Base-by-base conservation (phyloP, 805 yeast genomes). In the Candida sithepensis region DNA sequence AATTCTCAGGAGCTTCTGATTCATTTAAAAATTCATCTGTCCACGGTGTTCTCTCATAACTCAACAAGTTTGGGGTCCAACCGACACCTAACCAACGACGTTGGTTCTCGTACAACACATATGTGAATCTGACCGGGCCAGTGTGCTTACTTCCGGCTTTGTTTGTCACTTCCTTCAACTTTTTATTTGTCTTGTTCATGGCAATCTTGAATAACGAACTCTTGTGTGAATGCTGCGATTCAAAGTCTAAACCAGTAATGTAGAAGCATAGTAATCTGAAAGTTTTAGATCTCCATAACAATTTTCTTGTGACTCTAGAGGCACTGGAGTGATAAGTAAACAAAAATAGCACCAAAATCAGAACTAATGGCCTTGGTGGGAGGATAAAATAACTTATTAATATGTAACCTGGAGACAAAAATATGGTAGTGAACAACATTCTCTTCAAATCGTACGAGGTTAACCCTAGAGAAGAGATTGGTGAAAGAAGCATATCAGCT, bases 21-120 rank as follows among this genome's bases (percentile, higher is more conserved):
- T 90, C 96, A 65, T 91, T 92, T 52, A 90, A 72, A 61, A 90
- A 91, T 65, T 91, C 97, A 64, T 92, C 99, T 0, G 98, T 91
- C 97, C 98, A 92, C 3, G 98, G 85, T 0, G 96, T 84, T 62
- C 99, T 78, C 68, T 92, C 99, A 63, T 92, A 92, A 43, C 95
- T 84, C 52, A 94, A 74, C 63, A 94, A 74, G 61, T 90, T 90
- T 14, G 95, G 75, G 0, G 98, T 92, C 99, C 99, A 92, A 12
- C 99, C 99, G 57, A 92, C 88, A 13, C 97, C 98, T 36, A 92
- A 74, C 99, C 99, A 92, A 59, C 95, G 82, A 61, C 99, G 81
- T 70, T 92, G 98, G 65, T 92, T 92, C 65, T 92, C 99, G 66
- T 84, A 91, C 10, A 94, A 73, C 2, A 89, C 97, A 66, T 88